Conservation (phyloP, 192 early-diverging fungal species). For the Glomus cerebriforme region DNA sequence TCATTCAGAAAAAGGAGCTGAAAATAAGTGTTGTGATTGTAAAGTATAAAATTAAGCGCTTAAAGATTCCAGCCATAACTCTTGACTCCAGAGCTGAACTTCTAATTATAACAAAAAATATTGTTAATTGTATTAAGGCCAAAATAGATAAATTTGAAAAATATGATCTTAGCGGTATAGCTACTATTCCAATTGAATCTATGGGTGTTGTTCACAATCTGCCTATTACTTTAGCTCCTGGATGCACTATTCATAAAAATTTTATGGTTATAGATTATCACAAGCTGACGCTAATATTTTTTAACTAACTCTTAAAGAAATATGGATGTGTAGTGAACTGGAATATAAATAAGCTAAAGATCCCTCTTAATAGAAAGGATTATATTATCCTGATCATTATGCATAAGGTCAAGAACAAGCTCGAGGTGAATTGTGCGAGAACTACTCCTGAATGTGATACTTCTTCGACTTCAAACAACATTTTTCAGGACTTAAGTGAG, state of each 20-base stretch:
- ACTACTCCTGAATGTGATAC: too few species aligned
- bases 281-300: neutral
- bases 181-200: too few species aligned
- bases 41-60: neutral
- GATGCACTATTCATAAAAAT: neutral
- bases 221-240: neutral
- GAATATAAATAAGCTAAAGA: too few species aligned
- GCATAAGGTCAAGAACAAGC: slow-evolving; percentile 3
- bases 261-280: neutral
- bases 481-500: too few species aligned
- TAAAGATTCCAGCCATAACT: neutral
- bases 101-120: neutral
- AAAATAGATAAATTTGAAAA: slow-evolving; percentile 9
- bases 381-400: slow-evolving; percentile 11
- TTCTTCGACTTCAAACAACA: too few species aligned
- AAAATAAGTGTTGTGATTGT: too few species aligned
- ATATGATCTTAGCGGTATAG: neutral
- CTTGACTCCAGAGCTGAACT: neutral
- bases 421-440: too few species aligned
- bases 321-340: neutral
- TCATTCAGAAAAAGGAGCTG: neutral
- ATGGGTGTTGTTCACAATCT: neutral
- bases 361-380: slow-evolving; percentile 1
- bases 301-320: neutral
- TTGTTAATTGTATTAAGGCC: neutral